Base-by-base conservation (phyloP, 495 filamentous ascomycete species). In the Aspergillus heteromorphus region DNA sequence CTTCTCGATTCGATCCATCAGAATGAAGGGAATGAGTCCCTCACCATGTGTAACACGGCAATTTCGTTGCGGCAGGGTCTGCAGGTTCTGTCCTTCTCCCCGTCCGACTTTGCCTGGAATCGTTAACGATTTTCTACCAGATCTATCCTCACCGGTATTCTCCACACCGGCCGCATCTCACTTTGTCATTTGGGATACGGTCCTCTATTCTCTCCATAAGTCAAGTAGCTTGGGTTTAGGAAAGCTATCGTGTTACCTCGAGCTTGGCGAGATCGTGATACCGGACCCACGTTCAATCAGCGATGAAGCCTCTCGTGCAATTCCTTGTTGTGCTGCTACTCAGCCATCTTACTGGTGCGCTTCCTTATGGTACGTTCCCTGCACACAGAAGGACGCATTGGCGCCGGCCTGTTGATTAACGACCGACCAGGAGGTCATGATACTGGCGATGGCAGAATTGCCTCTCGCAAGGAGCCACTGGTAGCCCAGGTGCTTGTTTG, bases 401-500 rank as follows among this genome's bases (percentile, higher is more conserved):
- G 29, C 20, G 17, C 18, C 17, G 21, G 36, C 1, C 14, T 23
- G 6, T 31, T 48, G 6, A 54, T 18, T n/a, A 25, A 20, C 34
- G n/a, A 38, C 30, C 30, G 21, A 49, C 13, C 7, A 9, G 16
- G 18, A 54, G 43, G 36, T 17, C 14, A 23, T 18, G 14, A 27
- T 29, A 20, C 52, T 36, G 42, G 20, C 23, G 23, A 34, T 4
- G 41, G 52, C 17, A 23, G 61, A 48, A 52, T 21, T 30, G n/a
- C 47, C 29, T 40, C 50, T 63, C 20, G 21, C 48, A 34, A 27
- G 60, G 47, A 74, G 64, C 40, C 31, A 8, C 68, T 62, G 19
- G 63, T 73, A 16, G 31, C 38, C 42, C 71, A 82, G 45, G 80
- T 86, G 16, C 71, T 86, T 23, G 79, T 88, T 57, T 86, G 78